Conservation (phyloP, 192 early-diverging fungal genomes). For the Radiomyces spectabilis region DNA sequence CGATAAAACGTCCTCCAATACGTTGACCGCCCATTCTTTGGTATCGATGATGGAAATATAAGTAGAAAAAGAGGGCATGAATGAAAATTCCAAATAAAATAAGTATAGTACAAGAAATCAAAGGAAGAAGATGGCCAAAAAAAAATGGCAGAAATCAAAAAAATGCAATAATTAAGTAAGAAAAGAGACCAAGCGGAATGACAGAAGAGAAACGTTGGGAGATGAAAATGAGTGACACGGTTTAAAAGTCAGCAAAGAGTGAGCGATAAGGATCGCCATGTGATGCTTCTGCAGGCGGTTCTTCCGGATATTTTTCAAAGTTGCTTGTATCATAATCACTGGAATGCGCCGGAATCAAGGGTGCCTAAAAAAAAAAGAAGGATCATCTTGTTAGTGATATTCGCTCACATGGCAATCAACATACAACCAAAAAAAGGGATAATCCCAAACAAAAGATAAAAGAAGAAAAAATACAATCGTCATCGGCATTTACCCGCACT, state of each 20-base stretch:
- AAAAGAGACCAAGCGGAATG: background rate
- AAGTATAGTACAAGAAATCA: background rate
- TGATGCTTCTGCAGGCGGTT: conserved; percentile 28
- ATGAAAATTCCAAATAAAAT: no score
- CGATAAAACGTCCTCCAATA: conserved; percentile 7
- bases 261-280: conserved; percentile 71
- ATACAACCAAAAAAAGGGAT: no score
- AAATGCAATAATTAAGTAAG: background rate
- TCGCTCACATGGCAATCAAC: no score
- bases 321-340: conserved; percentile 26
- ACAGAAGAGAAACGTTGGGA: no score
- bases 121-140: background rate
- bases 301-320: conserved; percentile 39
- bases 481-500: conserved; percentile 13
- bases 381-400: no score
- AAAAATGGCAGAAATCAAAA: background rate
- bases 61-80: no score
- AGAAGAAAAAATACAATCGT: background rate
- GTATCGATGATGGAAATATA: no score
- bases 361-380: conserved; percentile 11
- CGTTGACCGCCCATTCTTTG: conserved; percentile 7
- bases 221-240: no score
- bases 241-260: conserved; percentile 74
- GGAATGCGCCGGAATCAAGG: conserved; percentile 15
- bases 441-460: no score